These are phyloP conservation scores for Sclerospora graminicola DNA, from an alignment of 352 stramenopile genomes.

Conservation along the genomic window DNA sequence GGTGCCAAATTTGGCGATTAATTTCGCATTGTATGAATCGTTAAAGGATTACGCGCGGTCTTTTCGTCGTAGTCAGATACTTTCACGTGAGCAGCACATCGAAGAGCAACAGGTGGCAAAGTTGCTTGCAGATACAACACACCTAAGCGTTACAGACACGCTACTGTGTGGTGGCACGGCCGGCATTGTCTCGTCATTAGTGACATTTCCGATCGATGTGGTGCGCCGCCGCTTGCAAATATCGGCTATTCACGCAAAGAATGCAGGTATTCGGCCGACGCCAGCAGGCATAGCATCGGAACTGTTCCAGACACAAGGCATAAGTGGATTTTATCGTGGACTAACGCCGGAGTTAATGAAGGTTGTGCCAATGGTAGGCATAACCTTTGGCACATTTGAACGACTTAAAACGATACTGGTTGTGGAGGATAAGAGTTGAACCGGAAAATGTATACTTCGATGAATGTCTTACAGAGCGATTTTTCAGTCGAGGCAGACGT, in stretches of 20 bases:
- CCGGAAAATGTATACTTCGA: constrained; percentile 13
- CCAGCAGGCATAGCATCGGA: constrained; percentile 64
- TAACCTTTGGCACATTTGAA: constrained; percentile 95
- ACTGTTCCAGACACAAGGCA: constrained; percentile 55
- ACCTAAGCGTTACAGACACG: constrained; percentile 73
- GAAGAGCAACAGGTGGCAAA: constrained; percentile 17
- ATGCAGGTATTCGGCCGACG: constrained; percentile 58
- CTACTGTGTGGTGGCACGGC: constrained; percentile 86
- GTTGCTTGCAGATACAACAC: constrained; percentile 9
- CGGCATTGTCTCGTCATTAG: constrained; percentile 85
- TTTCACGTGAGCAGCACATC: constrained; percentile 19
- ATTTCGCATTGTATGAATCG: constrained; percentile 92
- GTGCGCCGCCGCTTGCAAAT: constrained; percentile 92
- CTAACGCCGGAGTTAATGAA: constrained; percentile 94
- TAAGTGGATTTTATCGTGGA: constrained; percentile 80
- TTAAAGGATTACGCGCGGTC: constrained; percentile 86
- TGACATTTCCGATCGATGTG: constrained; percentile 95
- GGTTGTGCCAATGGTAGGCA: constrained; percentile 94
- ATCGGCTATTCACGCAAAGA: constrained; percentile 71
- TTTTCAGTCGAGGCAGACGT: too few relatives aligned
- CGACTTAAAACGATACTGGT: constrained; percentile 87
- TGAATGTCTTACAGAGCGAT: neutral
- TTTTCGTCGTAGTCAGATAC: constrained; percentile 46
- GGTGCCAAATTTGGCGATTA: constrained; percentile 94
- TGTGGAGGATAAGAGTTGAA: constrained; percentile 44